These are phyloP conservation scores for Crithidia fasciculata DNA, from an alignment of 208 protist genomes.

Conservation along the genomic window DNA sequence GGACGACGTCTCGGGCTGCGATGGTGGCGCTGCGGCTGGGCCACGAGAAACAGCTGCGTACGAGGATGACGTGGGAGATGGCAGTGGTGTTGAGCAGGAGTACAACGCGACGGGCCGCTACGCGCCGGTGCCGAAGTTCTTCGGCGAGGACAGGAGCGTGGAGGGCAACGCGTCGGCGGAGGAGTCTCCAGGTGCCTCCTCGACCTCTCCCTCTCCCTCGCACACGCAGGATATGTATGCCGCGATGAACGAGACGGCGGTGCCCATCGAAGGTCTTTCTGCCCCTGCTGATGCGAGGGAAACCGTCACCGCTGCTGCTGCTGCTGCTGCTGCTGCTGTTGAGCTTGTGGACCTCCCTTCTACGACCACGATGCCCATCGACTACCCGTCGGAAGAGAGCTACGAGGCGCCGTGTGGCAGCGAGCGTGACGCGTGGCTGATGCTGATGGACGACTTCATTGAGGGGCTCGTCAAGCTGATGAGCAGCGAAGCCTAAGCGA, in stretches of 20 bases:
- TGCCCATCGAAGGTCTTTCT: neutral
- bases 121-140: slow-evolving; percentile 26
- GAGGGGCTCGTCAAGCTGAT: slow-evolving; percentile 28
- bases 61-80: neutral
- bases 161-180: neutral
- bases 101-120: slow-evolving; percentile 18
- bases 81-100: neutral
- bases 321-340: neutral
- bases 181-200: neutral
- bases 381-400: slow-evolving; percentile 23
- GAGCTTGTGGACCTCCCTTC: neutral
- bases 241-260: neutral
- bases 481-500: neutral
- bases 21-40: neutral
- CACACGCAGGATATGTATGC: neutral
- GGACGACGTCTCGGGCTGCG: neutral
- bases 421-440: slow-evolving; percentile 30
- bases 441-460: slow-evolving; percentile 33
- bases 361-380: no score
- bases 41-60: neutral
- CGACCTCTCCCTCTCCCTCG: neutral
- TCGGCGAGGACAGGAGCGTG: neutral
- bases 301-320: neutral
- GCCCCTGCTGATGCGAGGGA: neutral
- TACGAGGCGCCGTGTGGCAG: slow-evolving; percentile 20